Conservation (phyloP, 495 filamentous ascomycete species). For the Endocarpon pusillum region DNA sequence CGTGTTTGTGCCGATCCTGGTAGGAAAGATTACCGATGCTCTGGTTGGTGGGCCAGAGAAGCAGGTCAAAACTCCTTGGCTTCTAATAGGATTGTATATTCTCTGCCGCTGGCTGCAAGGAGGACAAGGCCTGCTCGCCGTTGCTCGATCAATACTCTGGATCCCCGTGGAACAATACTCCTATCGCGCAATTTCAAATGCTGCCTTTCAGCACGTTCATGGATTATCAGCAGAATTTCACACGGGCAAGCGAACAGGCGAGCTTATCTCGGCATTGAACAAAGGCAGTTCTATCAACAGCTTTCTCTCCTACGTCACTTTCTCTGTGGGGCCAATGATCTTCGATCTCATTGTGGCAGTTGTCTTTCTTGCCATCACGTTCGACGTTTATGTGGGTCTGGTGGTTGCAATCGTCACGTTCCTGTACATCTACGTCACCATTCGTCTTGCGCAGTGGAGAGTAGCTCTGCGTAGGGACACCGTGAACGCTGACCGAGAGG, state of each 20-base stretch:
- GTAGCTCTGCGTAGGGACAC: constrained; percentile 80
- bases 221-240: constrained; percentile 91
- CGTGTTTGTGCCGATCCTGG: constrained; percentile 59
- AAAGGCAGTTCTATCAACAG: constrained; percentile 94
- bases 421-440: constrained; percentile 85
- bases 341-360: constrained; percentile 79
- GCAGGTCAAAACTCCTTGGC: constrained; percentile 41
- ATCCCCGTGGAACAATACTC: constrained; percentile 93
- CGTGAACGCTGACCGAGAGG: constrained; percentile 83
- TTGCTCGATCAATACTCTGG: constrained; percentile 69
- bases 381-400: constrained; percentile 84
- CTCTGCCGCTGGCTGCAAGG: constrained; percentile 75
- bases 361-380: constrained; percentile 61
- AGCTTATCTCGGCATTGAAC: constrained; percentile 85
- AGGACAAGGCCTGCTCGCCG: constrained; percentile 68
- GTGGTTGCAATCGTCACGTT: constrained; percentile 87
- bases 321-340: constrained; percentile 88
- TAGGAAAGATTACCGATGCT: constrained; percentile 53
- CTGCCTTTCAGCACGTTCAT: constrained; percentile 94
- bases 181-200: constrained; percentile 83
- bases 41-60: constrained; percentile 36
- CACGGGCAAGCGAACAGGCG: constrained; percentile 87
- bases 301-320: constrained; percentile 89
- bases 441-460: constrained; percentile 87
- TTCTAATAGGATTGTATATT: constrained; percentile 60